phyloP scores from a whole-genome alignment of 202 grass and related monocot genomes.

The Cymbopogon flexuosus region DNA sequence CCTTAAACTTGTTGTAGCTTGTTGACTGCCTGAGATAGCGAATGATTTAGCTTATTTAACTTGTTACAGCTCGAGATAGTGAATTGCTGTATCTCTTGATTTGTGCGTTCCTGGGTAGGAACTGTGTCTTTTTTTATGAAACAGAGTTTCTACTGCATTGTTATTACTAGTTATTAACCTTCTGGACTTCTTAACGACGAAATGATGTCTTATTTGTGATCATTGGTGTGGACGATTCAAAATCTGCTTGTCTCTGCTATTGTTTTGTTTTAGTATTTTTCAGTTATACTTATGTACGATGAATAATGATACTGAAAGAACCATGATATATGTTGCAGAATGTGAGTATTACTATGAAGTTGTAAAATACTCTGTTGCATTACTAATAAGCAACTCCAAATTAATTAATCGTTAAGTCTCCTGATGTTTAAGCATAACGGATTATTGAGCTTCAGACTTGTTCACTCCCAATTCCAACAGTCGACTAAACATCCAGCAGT shows the following conservation, averaged over 20 bases:
- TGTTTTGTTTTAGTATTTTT: background rate
- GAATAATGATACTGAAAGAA: background rate
- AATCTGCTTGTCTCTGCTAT: background rate
- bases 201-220: background rate
- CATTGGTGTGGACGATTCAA: background rate
- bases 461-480: background rate
- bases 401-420: background rate
- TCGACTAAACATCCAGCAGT: background rate
- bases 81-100: background rate
- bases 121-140: too few species aligned
- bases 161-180: too few species aligned
- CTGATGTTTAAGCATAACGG: background rate
- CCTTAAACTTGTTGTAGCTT: background rate
- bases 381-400: background rate
- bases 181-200: too few species aligned
- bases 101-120: background rate
- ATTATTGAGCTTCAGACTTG: background rate
- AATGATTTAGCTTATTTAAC: too few species aligned
- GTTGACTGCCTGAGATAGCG: background rate
- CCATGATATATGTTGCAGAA: background rate
- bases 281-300: background rate
- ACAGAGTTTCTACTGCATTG: too few species aligned
- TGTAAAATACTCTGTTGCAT: background rate
- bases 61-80: background rate
- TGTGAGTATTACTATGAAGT: background rate